These are phyloP conservation scores for Podospora pseudopauciseta DNA, from an alignment of 495 filamentous ascomycete species.

Conservation along the genomic window DNA sequence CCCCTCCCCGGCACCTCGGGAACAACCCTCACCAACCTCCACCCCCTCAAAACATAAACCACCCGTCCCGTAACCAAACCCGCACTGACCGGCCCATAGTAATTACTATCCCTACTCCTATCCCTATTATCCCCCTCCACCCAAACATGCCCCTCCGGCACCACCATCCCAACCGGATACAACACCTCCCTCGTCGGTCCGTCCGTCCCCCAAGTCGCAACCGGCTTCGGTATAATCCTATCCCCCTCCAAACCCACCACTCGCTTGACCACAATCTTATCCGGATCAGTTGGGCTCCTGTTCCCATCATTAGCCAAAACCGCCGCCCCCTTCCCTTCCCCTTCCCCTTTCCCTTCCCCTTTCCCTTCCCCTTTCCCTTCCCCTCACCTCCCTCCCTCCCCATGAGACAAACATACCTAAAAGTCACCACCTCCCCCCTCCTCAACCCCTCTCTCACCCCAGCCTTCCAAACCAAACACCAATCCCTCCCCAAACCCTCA, in stretches of 20 bases:
- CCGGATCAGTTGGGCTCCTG: conserved; percentile 62
- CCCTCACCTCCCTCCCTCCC: too few species aligned
- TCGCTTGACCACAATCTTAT: conserved; percentile 62
- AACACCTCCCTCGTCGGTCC: conserved; percentile 58
- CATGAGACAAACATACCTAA: conserved; percentile 36
- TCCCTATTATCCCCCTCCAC: conserved; percentile 65
- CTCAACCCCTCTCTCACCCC: conserved; percentile 42
- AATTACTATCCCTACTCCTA: conserved; percentile 67
- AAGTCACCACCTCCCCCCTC: conserved; percentile 54
- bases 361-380: background rate
- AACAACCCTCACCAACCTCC: conserved; percentile 50
- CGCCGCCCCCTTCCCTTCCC: background rate
- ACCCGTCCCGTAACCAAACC: conserved; percentile 62
- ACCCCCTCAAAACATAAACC: conserved; percentile 51
- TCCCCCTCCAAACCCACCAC: conserved; percentile 70
- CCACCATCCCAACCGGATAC: conserved; percentile 52
- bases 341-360: background rate
- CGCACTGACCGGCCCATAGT: conserved; percentile 63
- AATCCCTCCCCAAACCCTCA: conserved; percentile 50
- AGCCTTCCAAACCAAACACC: conserved; percentile 50
- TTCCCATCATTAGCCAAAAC: background rate
- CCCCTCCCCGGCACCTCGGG: conserved; percentile 60
- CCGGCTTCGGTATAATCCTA: conserved; percentile 57
- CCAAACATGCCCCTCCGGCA: conserved; percentile 74
- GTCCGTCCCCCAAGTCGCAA: conserved; percentile 68